A percentile compares a stretch with the other conserved stretches of the same genome.
Conservation (phyloP, 2,329 filamentous ascomycete species). For the Paracamarosporium sp. region DNA sequence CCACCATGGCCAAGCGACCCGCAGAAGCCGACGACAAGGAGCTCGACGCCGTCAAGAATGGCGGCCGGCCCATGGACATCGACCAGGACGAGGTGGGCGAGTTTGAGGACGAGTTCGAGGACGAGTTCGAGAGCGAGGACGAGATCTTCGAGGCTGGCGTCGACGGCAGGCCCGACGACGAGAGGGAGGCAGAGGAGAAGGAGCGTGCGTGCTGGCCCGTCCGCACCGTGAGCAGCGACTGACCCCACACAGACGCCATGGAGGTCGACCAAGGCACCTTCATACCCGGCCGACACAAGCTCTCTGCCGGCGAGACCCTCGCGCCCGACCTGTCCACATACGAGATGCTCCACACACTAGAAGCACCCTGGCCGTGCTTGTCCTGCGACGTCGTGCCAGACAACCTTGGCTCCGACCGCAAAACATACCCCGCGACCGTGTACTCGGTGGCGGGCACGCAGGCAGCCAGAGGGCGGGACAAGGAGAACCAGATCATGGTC, state of each 20-base stretch:
- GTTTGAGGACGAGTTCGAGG: constrained; percentile 95
- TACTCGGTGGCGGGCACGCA: constrained; percentile 96
- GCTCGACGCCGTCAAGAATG: constrained; percentile 64
- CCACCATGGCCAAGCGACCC: constrained; percentile 65
- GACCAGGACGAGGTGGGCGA: constrained; percentile 65
- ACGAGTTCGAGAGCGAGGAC: constrained; percentile 89
- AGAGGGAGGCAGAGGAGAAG: constrained; percentile 88
- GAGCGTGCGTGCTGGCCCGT: constrained; percentile 56
- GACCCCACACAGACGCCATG: constrained; percentile 70
- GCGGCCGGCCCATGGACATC: constrained; percentile 63
- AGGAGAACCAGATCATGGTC: constrained; percentile 92
- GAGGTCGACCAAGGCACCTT: constrained; percentile 94
- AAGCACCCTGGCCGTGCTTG: constrained; percentile 94
- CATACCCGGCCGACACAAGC: constrained; percentile 91
- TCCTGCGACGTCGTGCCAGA: constrained; percentile 94
- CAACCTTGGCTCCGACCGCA: constrained; percentile 84
- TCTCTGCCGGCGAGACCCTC: constrained; percentile 88
- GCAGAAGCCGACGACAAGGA: constrained; percentile 61
- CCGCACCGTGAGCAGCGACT: neutral
- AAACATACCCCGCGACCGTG: constrained; percentile 92
- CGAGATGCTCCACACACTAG: constrained; percentile 95
- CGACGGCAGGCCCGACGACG: constrained; percentile 88
- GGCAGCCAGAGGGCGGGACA: constrained; percentile 74
- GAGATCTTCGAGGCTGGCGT: constrained; percentile 95
- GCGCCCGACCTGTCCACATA: constrained; percentile 94